phyloP scores from a whole-genome alignment of 495 filamentous ascomycete genomes.

The Astrothelium subdiscretum region DNA sequence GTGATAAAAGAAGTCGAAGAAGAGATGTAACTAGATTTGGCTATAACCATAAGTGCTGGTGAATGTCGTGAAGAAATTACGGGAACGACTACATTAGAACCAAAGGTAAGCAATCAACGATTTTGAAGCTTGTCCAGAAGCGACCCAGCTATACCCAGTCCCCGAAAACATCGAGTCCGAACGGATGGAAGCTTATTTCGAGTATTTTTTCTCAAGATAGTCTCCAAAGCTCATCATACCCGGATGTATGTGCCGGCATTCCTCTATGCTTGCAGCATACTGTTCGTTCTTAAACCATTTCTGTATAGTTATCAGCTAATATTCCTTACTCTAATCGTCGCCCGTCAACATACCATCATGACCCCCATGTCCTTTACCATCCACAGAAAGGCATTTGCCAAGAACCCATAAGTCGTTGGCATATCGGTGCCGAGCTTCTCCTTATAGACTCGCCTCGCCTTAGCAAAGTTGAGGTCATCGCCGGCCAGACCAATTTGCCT shows the following conservation, averaged over 20 bases:
- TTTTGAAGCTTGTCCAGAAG: no score
- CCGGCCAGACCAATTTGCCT: conserved; percentile 44
- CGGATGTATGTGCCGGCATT: conserved; percentile 38
- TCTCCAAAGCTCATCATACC: conserved; percentile 44
- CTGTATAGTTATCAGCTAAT: background rate
- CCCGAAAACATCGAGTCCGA: background rate
- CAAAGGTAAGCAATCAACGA: background rate
- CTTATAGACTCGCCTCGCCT: conserved; percentile 40
- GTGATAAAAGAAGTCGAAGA: background rate
- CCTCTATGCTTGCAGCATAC: conserved; percentile 47
- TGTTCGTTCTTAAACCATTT: conserved; percentile 51
- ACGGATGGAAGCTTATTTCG: background rate
- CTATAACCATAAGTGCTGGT: no score
- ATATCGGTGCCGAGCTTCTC: conserved; percentile 27
- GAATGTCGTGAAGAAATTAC: background rate
- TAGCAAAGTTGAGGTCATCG: conserved; percentile 43
- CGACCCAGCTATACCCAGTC: no score
- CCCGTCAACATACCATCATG: conserved; percentile 38
- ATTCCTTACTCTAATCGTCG: background rate
- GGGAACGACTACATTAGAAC: background rate
- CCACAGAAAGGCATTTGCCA: conserved; percentile 29
- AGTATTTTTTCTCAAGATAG: conserved; percentile 45
- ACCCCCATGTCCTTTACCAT: conserved; percentile 39
- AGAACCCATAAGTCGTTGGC: conserved; percentile 24
- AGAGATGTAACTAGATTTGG: background rate